Evolutionary conservation across 139 green algal species (phyloP).

Genomic region (Chlorella sorokiniana): DNA sequence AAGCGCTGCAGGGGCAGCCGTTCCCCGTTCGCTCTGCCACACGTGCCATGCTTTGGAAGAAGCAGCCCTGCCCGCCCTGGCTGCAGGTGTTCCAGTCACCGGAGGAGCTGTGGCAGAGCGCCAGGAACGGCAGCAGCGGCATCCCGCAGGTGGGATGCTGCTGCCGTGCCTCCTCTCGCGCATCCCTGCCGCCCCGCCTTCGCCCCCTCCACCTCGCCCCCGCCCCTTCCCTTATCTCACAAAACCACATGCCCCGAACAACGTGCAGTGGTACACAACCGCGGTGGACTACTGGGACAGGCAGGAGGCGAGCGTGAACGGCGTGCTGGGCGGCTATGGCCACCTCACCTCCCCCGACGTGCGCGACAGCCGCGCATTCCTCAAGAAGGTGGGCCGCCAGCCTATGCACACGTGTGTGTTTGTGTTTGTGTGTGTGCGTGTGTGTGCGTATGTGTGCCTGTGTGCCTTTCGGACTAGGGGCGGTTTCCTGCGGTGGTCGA

Average conservation of each 20-base stretch:
- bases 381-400: conserved; percentile 56
- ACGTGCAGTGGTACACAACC: conserved; percentile 62
- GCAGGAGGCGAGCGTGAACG: conserved; percentile 68
- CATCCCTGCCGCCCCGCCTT: background rate
- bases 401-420: background rate
- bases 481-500: too few relatives aligned
- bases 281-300: conserved; percentile 76
- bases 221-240: background rate
- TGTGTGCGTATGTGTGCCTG: background rate
- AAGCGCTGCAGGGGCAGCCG: background rate
- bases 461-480: too few relatives aligned
- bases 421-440: background rate
- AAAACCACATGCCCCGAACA: too few relatives aligned
- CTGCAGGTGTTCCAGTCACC: conserved; percentile 57
- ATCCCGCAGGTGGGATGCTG: background rate
- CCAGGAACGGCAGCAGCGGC: conserved; percentile 28
- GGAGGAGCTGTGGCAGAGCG: conserved; percentile 67
- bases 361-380: conserved; percentile 70
- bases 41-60: background rate
- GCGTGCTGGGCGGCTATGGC: conserved; percentile 87
- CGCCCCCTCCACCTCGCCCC: background rate
- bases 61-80: background rate
- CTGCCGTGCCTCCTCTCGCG: too few relatives aligned
- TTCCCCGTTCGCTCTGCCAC: background rate
- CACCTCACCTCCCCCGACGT: conserved; percentile 81